Base-by-base conservation (phyloP, 805 yeast genomes). In the Candida pini region DNA sequence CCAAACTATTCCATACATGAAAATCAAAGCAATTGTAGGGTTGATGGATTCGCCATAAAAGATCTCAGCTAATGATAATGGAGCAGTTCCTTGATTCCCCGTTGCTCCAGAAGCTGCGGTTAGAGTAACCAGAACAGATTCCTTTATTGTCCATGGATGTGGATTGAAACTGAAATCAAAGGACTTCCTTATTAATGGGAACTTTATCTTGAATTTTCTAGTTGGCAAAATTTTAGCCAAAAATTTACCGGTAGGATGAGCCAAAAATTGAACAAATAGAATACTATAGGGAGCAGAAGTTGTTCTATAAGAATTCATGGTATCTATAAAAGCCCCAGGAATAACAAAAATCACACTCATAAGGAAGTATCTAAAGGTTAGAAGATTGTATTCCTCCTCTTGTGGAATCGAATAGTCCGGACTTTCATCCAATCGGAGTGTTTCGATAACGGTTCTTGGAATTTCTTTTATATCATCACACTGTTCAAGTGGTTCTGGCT, bases 91-190 rank as follows among this genome's bases (percentile, higher is more conserved):
- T 45, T 64, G 58, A 39, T 68, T 70, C 1, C 76, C 76, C 1
- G 76, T 65, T 39, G 81, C 69, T 14, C 76, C 69, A 23, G 70
- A 63, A 18, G 69, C 70, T 3, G 76, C 76, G 2, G 76, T 66
- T 20, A 71, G 58, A 7, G 76, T 68, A 24, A 74, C 63, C 58
- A 78, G 37, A 22, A 73, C 68, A 7, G 76, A 64, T 44, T 73
- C 78, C 38, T 72, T 71, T 28, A 73, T 64, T 4, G 73, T 55
- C 77, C 77, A 73, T 0, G 78, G 77, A 2, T 76, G 72, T 0
- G 79, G 78, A 38, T 73, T 72, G 33, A 69, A 44, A 34, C 57
- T 56, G 41, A 69, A 62, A 7, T 32, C 39, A 5, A 59, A 36
- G 25, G 25, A 18, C 18, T 16, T 31, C 10, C n/a, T 4, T 13